Base-by-base conservation (phyloP, 176 grass and related monocot species). In the Oropetium thomaeum region DNA sequence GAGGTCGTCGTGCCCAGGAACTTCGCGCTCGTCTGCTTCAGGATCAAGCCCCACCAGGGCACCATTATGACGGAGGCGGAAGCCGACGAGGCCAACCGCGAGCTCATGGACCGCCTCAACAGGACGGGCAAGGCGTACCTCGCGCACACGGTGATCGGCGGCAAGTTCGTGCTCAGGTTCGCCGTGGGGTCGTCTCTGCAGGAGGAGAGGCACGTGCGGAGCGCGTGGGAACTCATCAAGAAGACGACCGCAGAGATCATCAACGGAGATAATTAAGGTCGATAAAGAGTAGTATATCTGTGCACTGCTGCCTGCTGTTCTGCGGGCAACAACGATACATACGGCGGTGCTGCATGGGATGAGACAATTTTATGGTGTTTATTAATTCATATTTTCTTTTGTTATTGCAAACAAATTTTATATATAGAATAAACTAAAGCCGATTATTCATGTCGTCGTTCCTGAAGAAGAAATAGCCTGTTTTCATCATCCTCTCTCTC, bases 1-100 rank as follows among this genome's bases (percentile, higher is more conserved):
- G 83, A 86, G 83, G 73, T 90, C 11, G 72, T 82, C 0, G 60
- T 65, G 1, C 78, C 78, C 0, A 53, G 83, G 38, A 53, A 55
- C 32, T 86, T 90, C 52, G 82, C 83, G 0, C 61, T 86, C 6
- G 83, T 86, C 1, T 90, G 87, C 51, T 90, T 90, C 67, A 74
- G 83, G n/a, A 42, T 90, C 31, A 73, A 37, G 51, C 72, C 87
- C 0, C 52, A 5, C 1, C 59, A 47, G 1, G 45, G 10, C n/a
- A 27, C 1, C 43, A n/a, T n/a, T n/a, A 38, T 38, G 49, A 27
- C n/a, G 7, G 70, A 72, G 49, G 70, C 58, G 14, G 70, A 39
- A 3, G 33, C 70, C 20, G 70, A 73, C 0, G 35, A 1, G 14
- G 13, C 23, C 12, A 73, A 73, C 51, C 70, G 23, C 0, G 70